Evolutionary conservation across 768 basidiomycete species (phyloP).

Genomic region (Galerina sulciceps): DNA sequence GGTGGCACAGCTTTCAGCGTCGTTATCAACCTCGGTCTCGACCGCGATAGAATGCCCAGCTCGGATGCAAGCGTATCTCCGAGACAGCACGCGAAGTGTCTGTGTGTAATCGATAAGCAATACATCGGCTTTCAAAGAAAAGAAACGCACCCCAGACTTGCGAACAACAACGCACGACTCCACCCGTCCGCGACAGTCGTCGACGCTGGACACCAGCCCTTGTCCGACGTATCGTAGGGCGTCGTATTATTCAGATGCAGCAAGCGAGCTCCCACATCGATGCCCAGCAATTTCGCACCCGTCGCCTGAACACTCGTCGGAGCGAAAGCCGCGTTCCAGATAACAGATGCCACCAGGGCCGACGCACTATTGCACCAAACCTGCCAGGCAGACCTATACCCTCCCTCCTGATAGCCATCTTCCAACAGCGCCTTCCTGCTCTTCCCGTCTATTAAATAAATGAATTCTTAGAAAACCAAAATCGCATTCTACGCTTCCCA

Average conservation of each 20-base stretch:
- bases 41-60: slow-evolving; percentile 81
- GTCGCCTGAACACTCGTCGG: slow-evolving; percentile 43
- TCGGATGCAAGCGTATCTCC: slow-evolving; percentile 95
- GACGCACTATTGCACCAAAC: slow-evolving; percentile 82
- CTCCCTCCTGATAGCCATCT: slow-evolving; percentile 73
- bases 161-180: slow-evolving; percentile 68
- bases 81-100: slow-evolving; percentile 87
- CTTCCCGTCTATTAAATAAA: slow-evolving; percentile 66
- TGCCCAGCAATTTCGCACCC: slow-evolving; percentile 27
- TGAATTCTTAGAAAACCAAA: neutral
- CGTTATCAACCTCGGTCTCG: slow-evolving; percentile 77
- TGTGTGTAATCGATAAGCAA: slow-evolving; percentile 29
- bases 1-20: slow-evolving; percentile 76
- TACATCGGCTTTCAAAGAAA: neutral
- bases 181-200: slow-evolving; percentile 45
- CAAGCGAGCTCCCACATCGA: slow-evolving; percentile 19
- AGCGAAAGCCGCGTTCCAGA: slow-evolving; percentile 69
- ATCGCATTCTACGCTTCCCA: slow-evolving; percentile 2
- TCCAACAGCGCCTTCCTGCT: slow-evolving; percentile 75
- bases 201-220: slow-evolving; percentile 68
- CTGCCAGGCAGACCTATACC: slow-evolving; percentile 79
- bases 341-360: slow-evolving; percentile 57
- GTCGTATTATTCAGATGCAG: slow-evolving; percentile 9
- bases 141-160: slow-evolving; percentile 61
- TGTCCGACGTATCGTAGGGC: slow-evolving; percentile 37